A percentile compares a stretch with the other conserved stretches of the same genome.
These are phyloP conservation scores for Corchorus capsularis DNA, from an alignment of 345 rosid genomes.

Conservation along the genomic window DNA sequence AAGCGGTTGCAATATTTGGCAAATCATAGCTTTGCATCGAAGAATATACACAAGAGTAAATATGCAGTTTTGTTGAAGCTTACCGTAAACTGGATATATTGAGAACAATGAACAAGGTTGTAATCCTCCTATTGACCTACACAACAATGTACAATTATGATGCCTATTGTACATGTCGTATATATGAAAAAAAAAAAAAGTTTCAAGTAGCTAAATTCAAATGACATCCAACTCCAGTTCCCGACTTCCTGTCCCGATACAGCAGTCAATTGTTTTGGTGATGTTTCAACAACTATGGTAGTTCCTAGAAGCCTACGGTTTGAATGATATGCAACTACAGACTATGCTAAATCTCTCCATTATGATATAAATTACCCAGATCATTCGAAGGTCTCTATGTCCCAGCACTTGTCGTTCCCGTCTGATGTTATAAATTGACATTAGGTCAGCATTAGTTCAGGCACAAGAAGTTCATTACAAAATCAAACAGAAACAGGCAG, in stretches of 20 bases:
- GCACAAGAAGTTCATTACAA: slow-evolving; percentile 3
- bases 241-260: not conserved
- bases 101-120: not conserved
- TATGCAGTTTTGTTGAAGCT: not conserved
- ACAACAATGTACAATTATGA: not conserved
- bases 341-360: not conserved
- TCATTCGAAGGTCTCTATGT: not conserved
- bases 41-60: not conserved
- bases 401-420: not conserved
- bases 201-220: not conserved
- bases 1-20: not conserved
- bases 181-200: not conserved
- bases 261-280: not conserved
- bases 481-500: not conserved
- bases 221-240: not conserved
- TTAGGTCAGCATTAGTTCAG: not conserved
- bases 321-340: not conserved
- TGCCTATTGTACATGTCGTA: not conserved
- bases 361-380: not conserved
- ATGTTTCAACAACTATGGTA: not conserved
- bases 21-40: not conserved
- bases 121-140: not conserved
- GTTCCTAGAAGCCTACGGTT: not conserved
- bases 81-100: not conserved
- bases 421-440: not conserved